Conservation (phyloP, 1,284 basidiomycete genomes). For the Ceratobasidium theobromae region DNA sequence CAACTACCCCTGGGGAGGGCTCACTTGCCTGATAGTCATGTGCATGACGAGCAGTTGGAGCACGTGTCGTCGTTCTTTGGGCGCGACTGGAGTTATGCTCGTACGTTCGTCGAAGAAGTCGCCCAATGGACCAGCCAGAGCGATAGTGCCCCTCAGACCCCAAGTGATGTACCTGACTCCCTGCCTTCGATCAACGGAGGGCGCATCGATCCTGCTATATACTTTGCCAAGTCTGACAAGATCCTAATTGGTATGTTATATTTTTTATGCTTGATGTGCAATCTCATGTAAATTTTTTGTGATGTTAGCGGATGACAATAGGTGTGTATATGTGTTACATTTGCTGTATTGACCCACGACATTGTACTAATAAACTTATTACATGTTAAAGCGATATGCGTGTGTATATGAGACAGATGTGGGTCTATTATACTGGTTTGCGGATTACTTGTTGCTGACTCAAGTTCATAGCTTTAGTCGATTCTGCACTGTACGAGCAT, state of each 20-base stretch:
- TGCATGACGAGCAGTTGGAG: slow-evolving; percentile 40
- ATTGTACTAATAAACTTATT: slow-evolving; percentile 1
- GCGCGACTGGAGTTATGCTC: slow-evolving; percentile 38
- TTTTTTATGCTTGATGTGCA: neutral
- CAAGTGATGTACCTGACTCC: slow-evolving; percentile 37
- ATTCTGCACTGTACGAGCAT: slow-evolving; percentile 29
- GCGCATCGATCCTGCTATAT: slow-evolving; percentile 36
- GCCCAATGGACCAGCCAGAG: slow-evolving; percentile 38
- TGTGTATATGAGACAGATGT: slow-evolving; percentile 38
- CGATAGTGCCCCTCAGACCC: slow-evolving; percentile 13
- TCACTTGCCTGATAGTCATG: slow-evolving; percentile 36
- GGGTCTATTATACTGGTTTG: neutral
- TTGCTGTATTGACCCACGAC: neutral
- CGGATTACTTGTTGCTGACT: neutral
- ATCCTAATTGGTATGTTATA: slow-evolving; percentile 38
- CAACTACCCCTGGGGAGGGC: slow-evolving; percentile 40
- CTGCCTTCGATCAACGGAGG: slow-evolving; percentile 37
- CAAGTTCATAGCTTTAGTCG: slow-evolving; percentile 25
- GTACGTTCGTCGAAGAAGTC: slow-evolving; percentile 42
- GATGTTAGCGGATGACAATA: slow-evolving; percentile 40
- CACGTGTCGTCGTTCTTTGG: slow-evolving; percentile 33
- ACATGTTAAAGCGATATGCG: slow-evolving; percentile 20
- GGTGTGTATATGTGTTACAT: slow-evolving; percentile 37
- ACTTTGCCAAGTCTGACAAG: slow-evolving; percentile 39
- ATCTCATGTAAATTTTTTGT: neutral